Conservation (phyloP, 2,329 filamentous ascomycete genomes). For the Periglandula ipomoeae region DNA sequence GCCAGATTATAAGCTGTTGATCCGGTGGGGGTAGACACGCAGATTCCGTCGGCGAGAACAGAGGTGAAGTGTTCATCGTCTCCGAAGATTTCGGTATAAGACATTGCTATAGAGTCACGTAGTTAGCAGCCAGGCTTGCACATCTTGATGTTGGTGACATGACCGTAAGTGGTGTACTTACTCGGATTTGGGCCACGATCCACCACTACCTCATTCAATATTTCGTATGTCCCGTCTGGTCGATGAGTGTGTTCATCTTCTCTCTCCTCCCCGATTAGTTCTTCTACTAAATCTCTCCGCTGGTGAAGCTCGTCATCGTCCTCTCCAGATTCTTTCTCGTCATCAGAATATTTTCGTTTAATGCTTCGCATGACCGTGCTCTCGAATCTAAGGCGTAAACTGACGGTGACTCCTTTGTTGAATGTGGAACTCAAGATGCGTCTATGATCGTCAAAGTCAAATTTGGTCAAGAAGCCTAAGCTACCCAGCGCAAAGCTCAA, state of each 20-base stretch:
- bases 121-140: no score
- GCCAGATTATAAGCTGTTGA: conserved; percentile 94
- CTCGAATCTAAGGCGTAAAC: conserved; percentile 80
- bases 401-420: conserved; percentile 77
- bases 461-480: conserved; percentile 91
- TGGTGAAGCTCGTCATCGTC: conserved; percentile 28
- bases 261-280: conserved; percentile 77
- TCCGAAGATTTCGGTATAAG: conserved; percentile 81
- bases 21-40: conserved; percentile 88
- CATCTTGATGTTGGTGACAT: no score
- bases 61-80: conserved; percentile 95
- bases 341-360: conserved; percentile 27
- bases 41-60: conserved; percentile 84
- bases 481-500: conserved; percentile 87
- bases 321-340: conserved; percentile 20
- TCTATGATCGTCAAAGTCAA: conserved; percentile 73
- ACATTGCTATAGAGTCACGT: conserved; percentile 58
- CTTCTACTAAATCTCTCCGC: conserved; percentile 69
- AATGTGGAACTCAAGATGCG: conserved; percentile 64
- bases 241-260: conserved; percentile 78
- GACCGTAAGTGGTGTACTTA: no score
- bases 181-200: conserved; percentile 90
- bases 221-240: conserved; percentile 78
- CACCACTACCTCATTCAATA: conserved; percentile 93
- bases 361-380: conserved; percentile 84